Evolutionary conservation across 1,139 yeast species (phyloP), one percentile per base, ranked within the genome.

Genomic region (Diutina pseudorugosa): DNA sequence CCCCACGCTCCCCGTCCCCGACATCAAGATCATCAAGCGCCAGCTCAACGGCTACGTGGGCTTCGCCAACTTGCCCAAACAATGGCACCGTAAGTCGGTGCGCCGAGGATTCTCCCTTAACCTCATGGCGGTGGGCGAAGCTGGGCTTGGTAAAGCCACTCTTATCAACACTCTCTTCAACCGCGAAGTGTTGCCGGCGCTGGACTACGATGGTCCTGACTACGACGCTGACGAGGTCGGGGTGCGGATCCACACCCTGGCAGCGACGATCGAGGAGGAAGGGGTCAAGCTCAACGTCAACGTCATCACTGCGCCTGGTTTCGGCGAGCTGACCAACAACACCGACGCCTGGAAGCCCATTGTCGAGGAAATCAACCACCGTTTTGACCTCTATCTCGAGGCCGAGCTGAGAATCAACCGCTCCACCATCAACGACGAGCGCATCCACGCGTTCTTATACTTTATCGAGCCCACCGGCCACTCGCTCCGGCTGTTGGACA

Each of bases 401-500:
- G 82, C 84, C 51, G 98, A 94, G 72, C 89, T 90, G 64, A 84
- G 86, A 66, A 79, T 89, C 57, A 85, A 84, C 68, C 82, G 98
- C 67, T 71, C 85, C n/a, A 68, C 79, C 41, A 76, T 85, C 58
- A 72, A 69, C 53, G 96, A 90, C 66, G 80, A 82, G 62, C 82
- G 96, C 65, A 78, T 90, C 53, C 96, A 90, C 65, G 96, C 96
- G 41, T 80, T 87, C 62, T 72, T 90, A 56, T 90, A 87, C 69
- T 89, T 94, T 62, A 87, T 94, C 63, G 98, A 91, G 70, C 98
- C 98, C 61, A 91, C 98, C 23, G 98, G 97, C 55, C 98, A 93
- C 69, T 82, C 90, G 44, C 79, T 93, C 66, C 87, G 84, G 67
- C 83, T 96, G 19, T 76, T 94, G 63, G 99, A 94, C 67, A 83